phyloP scores from a whole-genome alignment of 768 basidiomycete genomes.

The Epithele typhae region DNA sequence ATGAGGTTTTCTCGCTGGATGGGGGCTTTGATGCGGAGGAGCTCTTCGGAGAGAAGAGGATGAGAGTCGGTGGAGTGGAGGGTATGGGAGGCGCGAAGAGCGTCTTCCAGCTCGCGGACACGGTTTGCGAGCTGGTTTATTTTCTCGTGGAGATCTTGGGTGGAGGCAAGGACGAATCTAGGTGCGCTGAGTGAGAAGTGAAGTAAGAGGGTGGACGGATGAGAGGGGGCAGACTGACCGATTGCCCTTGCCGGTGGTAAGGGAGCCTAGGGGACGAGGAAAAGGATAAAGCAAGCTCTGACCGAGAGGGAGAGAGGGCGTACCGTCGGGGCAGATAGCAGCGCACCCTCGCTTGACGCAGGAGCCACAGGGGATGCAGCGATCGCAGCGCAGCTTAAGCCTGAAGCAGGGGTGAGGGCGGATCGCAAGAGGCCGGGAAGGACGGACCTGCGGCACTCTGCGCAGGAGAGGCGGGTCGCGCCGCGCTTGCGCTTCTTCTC shows the following conservation, averaged over 20 bases:
- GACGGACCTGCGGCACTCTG: conserved; percentile 69
- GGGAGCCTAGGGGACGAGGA: conserved; percentile 45
- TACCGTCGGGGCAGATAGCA: conserved; percentile 79
- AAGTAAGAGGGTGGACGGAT: neutral
- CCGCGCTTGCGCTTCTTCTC: conserved; percentile 51
- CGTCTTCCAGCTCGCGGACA: conserved; percentile 75
- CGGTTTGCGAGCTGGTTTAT: conserved; percentile 69
- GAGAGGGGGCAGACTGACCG: conserved; percentile 40
- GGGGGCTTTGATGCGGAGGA: conserved; percentile 72
- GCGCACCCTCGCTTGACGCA: conserved; percentile 79
- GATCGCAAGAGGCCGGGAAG: conserved; percentile 1
- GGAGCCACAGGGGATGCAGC: conserved; percentile 71
- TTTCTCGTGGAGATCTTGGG: conserved; percentile 79
- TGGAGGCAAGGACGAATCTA: conserved; percentile 77
- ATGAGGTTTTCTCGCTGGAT: conserved; percentile 55
- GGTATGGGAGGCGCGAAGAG: conserved; percentile 53
- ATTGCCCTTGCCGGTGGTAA: conserved; percentile 81
- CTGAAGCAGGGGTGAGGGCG: conserved; percentile 28
- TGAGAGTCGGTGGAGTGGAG: conserved; percentile 57
- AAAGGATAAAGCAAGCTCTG: conserved; percentile 2
- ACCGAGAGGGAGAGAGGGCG: conserved; percentile 12
- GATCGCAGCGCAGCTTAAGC: conserved; percentile 71
- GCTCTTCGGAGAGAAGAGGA: conserved; percentile 66
- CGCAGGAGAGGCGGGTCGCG: conserved; percentile 73
- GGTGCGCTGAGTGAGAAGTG: conserved; percentile 13